Conservation (phyloP, 1,284 basidiomycete genomes). For the Cutaneotrichosporon arboriforme region DNA sequence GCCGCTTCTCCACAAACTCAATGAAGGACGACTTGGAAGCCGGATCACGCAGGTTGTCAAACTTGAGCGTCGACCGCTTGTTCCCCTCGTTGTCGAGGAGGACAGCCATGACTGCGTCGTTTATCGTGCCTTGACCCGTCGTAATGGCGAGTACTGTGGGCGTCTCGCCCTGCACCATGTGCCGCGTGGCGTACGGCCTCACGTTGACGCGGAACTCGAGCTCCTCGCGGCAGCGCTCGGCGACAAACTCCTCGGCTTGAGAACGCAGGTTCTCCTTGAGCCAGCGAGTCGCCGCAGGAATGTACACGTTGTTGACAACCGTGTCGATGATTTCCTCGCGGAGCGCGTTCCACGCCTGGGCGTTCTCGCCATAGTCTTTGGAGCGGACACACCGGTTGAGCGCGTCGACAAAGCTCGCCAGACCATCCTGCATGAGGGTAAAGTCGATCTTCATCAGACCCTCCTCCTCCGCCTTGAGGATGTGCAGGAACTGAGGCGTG, state of each 20-base stretch:
- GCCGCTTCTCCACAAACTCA: constrained; percentile 71
- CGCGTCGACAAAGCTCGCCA: constrained; percentile 55
- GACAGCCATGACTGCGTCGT: constrained; percentile 79
- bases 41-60: constrained; percentile 75
- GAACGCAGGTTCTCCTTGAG: constrained; percentile 81
- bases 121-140: constrained; percentile 90
- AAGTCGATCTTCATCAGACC: constrained; percentile 76
- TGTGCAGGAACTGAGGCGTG: constrained; percentile 77
- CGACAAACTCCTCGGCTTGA: constrained; percentile 80
- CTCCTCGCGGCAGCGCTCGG: constrained; percentile 60
- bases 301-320: constrained; percentile 63
- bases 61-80: constrained; percentile 76
- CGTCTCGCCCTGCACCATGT: constrained; percentile 63
- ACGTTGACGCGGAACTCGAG: constrained; percentile 58
- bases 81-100: constrained; percentile 83
- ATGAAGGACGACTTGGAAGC: constrained; percentile 61
- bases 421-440: constrained; percentile 58
- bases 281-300: constrained; percentile 82
- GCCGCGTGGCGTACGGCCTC: constrained; percentile 64
- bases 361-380: constrained; percentile 76
- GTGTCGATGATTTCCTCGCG: constrained; percentile 72
- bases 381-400: constrained; percentile 79
- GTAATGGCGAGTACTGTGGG: constrained; percentile 87
- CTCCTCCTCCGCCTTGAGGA: constrained; percentile 84
- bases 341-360: constrained; percentile 88